phyloP scores from a whole-genome alignment of 345 rosid genomes.

The Citrus glauca region DNA sequence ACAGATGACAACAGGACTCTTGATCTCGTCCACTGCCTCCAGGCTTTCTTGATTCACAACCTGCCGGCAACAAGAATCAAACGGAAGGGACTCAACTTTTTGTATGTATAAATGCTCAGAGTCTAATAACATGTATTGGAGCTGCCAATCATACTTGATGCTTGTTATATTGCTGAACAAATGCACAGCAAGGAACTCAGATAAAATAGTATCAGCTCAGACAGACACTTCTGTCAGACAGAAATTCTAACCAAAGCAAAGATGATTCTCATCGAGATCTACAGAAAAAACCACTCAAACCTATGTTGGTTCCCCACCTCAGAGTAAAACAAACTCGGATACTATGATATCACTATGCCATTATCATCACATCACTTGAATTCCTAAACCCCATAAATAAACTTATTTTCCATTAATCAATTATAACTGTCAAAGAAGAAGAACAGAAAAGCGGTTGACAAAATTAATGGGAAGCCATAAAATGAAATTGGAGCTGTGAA shows the following conservation, averaged over 20 bases:
- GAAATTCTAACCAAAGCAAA: not conserved
- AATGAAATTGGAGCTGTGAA: not conserved
- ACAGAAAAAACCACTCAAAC: not conserved
- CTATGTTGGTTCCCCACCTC: too few relatives aligned
- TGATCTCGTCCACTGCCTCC: slow-evolving; percentile 54
- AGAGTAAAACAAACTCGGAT: not conserved
- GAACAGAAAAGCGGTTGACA: not conserved
- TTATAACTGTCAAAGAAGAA: not conserved
- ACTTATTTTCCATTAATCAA: not conserved
- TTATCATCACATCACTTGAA: not conserved
- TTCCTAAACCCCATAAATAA: not conserved
- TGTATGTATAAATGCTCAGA: not conserved
- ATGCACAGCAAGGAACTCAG: not conserved
- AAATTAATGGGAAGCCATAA: not conserved
- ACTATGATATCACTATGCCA: not conserved
- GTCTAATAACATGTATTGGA: not conserved
- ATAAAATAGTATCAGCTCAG: too few relatives aligned
- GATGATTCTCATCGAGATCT: not conserved
- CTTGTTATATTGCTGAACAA: not conserved
- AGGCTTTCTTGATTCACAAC: slow-evolving; percentile 70
- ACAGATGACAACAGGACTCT: slow-evolving; percentile 58
- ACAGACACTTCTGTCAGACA: not conserved
- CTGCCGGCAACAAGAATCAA: slow-evolving; percentile 19
- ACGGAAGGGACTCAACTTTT: not conserved
- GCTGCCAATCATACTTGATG: not conserved